Evolutionary conservation across 1,139 yeast species (phyloP), one percentile per base, ranked within the genome.

Genomic region (Nakaseomyces uthaithaninus): DNA sequence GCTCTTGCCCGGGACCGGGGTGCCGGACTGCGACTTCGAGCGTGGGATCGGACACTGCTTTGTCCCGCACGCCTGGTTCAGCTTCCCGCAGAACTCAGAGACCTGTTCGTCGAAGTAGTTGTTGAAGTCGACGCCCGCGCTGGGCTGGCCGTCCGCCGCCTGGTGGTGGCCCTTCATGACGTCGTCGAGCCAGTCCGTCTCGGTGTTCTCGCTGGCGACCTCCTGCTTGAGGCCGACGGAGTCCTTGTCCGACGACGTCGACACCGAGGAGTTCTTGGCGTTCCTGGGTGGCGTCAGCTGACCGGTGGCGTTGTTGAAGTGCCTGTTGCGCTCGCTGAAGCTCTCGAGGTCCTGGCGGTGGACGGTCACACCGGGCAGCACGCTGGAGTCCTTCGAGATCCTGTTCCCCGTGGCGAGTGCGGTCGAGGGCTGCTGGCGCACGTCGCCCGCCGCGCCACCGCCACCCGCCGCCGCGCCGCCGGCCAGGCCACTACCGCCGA

Each of bases 61-160:
- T n/a, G 80, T 80, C 14, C 95, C 96, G 62, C 97, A 89, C 0
- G 89, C 96, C 57, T 77, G 73, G 47, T 75, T 74, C 52, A 89
- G 68, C 53, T 78, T 75, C 20, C 72, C 74, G 57, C 97, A 89
- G 55, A 89, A 89, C 37, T 79, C 80, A 28, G 62, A 54, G 18
- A 69, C 67, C 39, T 68, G 67, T 48, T 72, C 76, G 52, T 70
- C 69, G 50, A 67, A 72, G 42, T 66, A 63, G n/a, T 65, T 69
- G 37, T 65, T 61, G 42, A 65, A 65, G 42, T 63, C 57, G 41
- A 62, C 60, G 20, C 59, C 58, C 33, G 35, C 16, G 8, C 17
- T 8, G 4, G 35, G 25, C n/a, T 31, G 25, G 19, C 24, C 36
- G 20, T 3, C 35, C 27, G 24, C 23, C 36, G 18, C 23, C 36